Evolutionary conservation across 2,329 filamentous ascomycete species (phyloP).

Genomic region (Phyllosticta capitalensis): DNA sequence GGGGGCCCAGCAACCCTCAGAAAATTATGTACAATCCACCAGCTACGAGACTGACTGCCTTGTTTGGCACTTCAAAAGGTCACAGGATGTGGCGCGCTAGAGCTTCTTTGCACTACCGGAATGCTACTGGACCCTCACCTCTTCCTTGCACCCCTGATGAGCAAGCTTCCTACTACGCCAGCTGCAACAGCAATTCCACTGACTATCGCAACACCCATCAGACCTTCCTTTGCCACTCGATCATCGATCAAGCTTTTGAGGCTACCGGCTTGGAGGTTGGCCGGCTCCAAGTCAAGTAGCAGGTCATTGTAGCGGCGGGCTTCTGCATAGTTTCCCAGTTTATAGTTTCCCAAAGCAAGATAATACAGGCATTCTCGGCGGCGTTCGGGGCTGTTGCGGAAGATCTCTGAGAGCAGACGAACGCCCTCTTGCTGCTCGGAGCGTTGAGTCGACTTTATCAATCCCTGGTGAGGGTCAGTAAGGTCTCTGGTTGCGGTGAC

Average conservation of each 20-base stretch:
- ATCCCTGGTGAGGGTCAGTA: conserved; percentile 48
- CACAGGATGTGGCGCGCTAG: not conserved
- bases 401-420: conserved; percentile 89
- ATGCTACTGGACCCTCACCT: conserved; percentile 29
- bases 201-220: conserved; percentile 90
- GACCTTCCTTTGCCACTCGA: conserved; percentile 86
- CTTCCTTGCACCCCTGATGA: conserved; percentile 67
- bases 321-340: conserved; percentile 94
- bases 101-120: not conserved
- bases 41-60: no score
- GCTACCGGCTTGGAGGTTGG: conserved; percentile 82
- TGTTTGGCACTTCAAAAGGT: not conserved
- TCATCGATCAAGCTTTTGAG: conserved; percentile 85
- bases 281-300: conserved; percentile 80
- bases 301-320: conserved; percentile 91
- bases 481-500: not conserved
- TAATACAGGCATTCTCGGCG: conserved; percentile 98
- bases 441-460: conserved; percentile 84
- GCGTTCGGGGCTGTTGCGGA: conserved; percentile 83
- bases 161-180: conserved; percentile 80
- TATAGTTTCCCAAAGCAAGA: conserved; percentile 93
- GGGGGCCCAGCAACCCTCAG: no score
- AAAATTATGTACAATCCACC: no score
- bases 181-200: conserved; percentile 87
- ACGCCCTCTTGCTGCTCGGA: conserved; percentile 90